Base-by-base conservation (phyloP, 1,284 basidiomycete genomes). In the Sanguinoderma infundibulare region DNA sequence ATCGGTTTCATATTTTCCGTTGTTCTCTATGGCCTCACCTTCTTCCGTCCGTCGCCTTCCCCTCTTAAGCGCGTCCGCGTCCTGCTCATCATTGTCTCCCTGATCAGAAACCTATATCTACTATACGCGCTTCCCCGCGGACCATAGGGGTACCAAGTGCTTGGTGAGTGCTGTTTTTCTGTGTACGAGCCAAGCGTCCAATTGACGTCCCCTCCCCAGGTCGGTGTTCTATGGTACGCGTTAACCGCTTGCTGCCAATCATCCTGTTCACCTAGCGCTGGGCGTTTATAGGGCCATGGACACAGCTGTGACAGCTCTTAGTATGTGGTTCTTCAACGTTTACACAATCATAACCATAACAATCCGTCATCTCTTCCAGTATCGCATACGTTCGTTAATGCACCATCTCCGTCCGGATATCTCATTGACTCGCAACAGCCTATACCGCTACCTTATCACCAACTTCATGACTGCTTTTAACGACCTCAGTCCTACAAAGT, bases 71-170 rank as follows among this genome's bases (percentile, higher is more conserved):
- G 14, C 38, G 9, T 46, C 2, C 49, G 5, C 10, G 5, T 30
- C 32, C 14, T n/a, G 14, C 24, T 26, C 10, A 28, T 44, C 28
- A 47, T 22, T n/a, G 12, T 20, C 40, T 26, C 9, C 20, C 15
- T 15, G n/a, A 24, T 20, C 66, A 79, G 78, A 79, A 65, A 70
- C 72, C 5, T 80, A 79, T 64, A 70, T 80, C 14, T 80, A 79
- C 64, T 78, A 71, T 59, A 72, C 77, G 20, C 73, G 74, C 17
- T 80, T 73, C 51, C 75, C 78, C 0, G 70, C 57, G 6, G 78
- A 79, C 50, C 0, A 35, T 28, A 40, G 28, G 34, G 69, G 66
- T 64, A 67, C 65, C 35, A 78, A 71, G 64, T 70, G 64, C 53
- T 59, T 71, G 14, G 78, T 79, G 26, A 50, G 75, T 70, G 4